Base-by-base conservation (phyloP, 345 rosid genomes). In the Pseudoturritis turrita region DNA sequence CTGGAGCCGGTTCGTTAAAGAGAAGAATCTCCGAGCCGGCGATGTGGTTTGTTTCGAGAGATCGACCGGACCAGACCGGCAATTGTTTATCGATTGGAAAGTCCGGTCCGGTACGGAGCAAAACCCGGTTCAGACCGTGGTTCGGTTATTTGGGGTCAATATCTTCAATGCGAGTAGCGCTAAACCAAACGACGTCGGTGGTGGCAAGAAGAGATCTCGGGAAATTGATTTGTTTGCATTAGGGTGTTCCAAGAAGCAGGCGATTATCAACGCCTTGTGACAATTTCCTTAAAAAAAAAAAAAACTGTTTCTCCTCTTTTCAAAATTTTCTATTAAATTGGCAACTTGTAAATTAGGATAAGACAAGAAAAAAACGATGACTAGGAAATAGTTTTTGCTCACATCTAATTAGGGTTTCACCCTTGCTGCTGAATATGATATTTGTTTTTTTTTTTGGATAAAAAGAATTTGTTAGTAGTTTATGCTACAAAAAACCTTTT, bases 1-100 rank as follows among this genome's bases (percentile, higher is more conserved):
- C 2, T 94, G 97, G 98, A 91, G 91, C 87, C 83, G 92, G 23
- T 94, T 89, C 53, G 98, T 94, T 1, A 91, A 89, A 69, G 98
- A 94, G 81, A 94, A 89, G 83, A 82, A 68, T 57, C 77, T 94
- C 37, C 80, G 82, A 70, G 93, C 96, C 55, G 97, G 97, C 0
- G 98, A 94, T 70, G 70, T 83, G 63, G 96, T 94, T 28, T 65
- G 85, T 45, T 94, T 94, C 68, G 92, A 88, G 76, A 86, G 87
- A 64, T 94, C 96, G 7, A 88, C 91, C 10, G 96, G 95, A 2
- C 66, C 78, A 66, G 95, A 88, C 61, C 85, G 82, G 70, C 88
- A 88, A 70, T 83, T 94, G 4, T 84, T 69, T 21, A 91, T 94
- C 4, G 88, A 88, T 43, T 86, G 81, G 83, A 82, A 82, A 75